Evolutionary conservation across 805 yeast genomes (phyloP), one percentile per base, ranked within the genome.

Genomic region (Candida qinlingensis): DNA sequence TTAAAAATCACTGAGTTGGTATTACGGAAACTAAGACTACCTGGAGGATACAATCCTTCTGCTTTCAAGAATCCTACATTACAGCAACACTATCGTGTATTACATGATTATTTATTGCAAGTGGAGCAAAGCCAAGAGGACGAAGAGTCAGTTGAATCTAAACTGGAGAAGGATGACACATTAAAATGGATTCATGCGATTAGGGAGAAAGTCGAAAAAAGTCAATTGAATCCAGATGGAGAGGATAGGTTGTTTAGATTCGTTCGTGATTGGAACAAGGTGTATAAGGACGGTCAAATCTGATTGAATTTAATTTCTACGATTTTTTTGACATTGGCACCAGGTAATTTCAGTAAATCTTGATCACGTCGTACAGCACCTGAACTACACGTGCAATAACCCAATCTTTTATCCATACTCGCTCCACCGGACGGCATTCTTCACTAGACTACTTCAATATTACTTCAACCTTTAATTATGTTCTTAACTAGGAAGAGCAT

Each of bases 21-120:
- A 49, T 11, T 63, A 53, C 36, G 64, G n/a, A 69, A 68, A 42
- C 71, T 81, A 46, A 67, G 65, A 12, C 61, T 79, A 58, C 66
- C 66, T 9, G 61, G 65, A 29, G 80, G 77, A 0, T 87, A 81
- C 57, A 64, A 67, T 8, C 90, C 94, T 0, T 59, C 63, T 6
- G 75, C 80, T 9, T 83, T 71, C 55, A 73, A 74, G 26, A 87
- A 86, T 58, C 95, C 96, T 0, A 68, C 76, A 4, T 63, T 89
- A 37, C 81, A 81, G 52, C 83, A 83, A 72, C 86, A 83, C 58
- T 82, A 79, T 63, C 76, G 77, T 49, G 66, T 81, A 0, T 63
- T 89, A 19, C 83, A 84, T 56, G 84, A 85, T 45, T 77, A 79
- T 48, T 72, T 87, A 13, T 66, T 89, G 43, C 91, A 86, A 56